Base-by-base conservation (phyloP, 73 alveolate species). In the Blepharisma japonicum region DNA sequence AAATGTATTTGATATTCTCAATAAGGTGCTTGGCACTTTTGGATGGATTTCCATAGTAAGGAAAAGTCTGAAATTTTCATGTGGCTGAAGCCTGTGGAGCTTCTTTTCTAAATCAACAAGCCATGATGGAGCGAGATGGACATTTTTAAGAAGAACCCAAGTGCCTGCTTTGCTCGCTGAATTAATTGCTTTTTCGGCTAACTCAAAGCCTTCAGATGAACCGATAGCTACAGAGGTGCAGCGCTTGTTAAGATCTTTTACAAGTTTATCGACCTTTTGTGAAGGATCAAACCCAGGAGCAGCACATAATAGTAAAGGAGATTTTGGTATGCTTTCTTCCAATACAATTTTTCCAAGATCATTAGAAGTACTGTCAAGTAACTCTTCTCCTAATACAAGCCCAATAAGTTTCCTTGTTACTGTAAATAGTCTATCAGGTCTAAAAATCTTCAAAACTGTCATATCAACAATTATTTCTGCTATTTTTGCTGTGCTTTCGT, bases 11-110 rank as follows among this genome's bases (percentile, higher is more conserved):
- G 99, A 96, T 71, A 95, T 86, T 70, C 99, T 92, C 51, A 97
- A 80, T 21, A 98, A 87, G 66, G 98, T 96, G 5, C 98, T 84
- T 8, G 99, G 99, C 27, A 96, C 95, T 86, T 94, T 95, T 8
- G 99, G 99, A 79, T 96, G 97, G 83, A 98, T 86, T 88, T 96
- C 99, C 99, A 98, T 96, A 7, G 99, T 96, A 84, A 97, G 82
- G 94, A 97, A 96, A n/a, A 97, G 84, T 88, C 99, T 95, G 93
- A 97, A 97, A 81, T 95, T 91, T n/a, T 80, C 91, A 83, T 97
- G 96, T 3, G 98, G 98, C 56, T 92, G 83, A 54, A 92, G 94
- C 80, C 98, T 91, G 77, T 95, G 92, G 68, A 98, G 87, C 71
- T 94, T 94, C 94, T 98, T 98, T 83, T 98, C 99, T 55, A 96